phyloP scores from a whole-genome alignment of 345 rosid genomes.

The Populus ilicifolia region DNA sequence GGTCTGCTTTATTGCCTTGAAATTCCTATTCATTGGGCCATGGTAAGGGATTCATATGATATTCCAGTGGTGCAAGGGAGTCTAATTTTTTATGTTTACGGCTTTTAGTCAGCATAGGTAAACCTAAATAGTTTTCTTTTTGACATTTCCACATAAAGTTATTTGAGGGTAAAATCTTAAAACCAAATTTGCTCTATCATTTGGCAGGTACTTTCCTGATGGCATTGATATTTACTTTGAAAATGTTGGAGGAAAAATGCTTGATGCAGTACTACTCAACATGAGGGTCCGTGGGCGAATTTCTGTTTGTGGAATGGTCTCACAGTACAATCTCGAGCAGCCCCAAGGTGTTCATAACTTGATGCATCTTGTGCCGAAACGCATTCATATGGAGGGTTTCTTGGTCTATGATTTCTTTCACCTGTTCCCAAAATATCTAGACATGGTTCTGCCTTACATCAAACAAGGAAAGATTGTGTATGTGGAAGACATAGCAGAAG shows the following conservation, averaged over 20 bases:
- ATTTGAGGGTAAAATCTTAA: no score
- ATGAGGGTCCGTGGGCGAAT: slow-evolving; percentile 14
- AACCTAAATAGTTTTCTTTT: no score
- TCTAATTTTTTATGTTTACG: no score
- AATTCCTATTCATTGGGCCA: no score
- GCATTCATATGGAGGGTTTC: slow-evolving; percentile 34
- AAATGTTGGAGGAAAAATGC: slow-evolving; percentile 21
- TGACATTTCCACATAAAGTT: no score
- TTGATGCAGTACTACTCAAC: slow-evolving; percentile 13
- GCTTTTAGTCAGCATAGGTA: no score
- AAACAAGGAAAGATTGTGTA: slow-evolving; percentile 8
- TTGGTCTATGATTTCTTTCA: slow-evolving; percentile 14
- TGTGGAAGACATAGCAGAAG: slow-evolving; percentile 13
- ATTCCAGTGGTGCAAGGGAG: no score
- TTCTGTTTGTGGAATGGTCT: slow-evolving; percentile 12
- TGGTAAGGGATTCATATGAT: no score
- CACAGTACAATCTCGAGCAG: slow-evolving; percentile 17
- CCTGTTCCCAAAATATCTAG: slow-evolving; percentile 25
- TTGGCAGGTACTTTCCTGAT: slow-evolving; percentile 10
- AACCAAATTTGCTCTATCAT: no score
- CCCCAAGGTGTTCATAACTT: slow-evolving; percentile 29
- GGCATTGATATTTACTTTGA: slow-evolving; percentile 14
- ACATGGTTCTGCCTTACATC: slow-evolving; percentile 12
- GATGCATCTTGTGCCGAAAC: slow-evolving; percentile 9
- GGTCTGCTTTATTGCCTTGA: no score